Percentiles rank a stretch among this genome's conserved stretches.
Evolutionary conservation across 2,329 filamentous ascomycete genomes (phyloP).

Genomic region (Alternaria consortialis): DNA sequence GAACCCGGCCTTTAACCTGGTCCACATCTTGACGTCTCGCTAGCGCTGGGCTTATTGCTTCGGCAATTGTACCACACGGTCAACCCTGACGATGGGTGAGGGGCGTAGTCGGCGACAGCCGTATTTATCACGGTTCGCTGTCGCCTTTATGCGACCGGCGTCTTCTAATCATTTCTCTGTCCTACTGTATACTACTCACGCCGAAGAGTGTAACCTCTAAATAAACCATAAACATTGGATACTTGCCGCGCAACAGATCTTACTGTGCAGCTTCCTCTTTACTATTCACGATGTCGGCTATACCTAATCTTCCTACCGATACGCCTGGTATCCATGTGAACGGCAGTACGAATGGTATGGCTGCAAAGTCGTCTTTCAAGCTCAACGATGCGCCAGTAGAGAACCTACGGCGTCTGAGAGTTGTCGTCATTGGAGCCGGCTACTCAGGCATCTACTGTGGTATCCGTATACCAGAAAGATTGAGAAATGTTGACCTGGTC

Average conservation of each 20-base stretch:
- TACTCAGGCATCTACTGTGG: conserved; percentile 57
- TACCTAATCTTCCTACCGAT: conserved; percentile 40
- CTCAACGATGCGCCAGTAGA: conserved; percentile 54
- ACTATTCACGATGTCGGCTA: conserved; percentile 37
- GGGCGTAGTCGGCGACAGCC: conserved; percentile 1
- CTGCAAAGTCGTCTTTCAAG: conserved; percentile 27
- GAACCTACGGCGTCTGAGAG: conserved; percentile 53
- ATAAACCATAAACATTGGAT: conserved; percentile 19
- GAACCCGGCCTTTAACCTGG: conserved; percentile 5
- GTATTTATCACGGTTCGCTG: conserved; percentile 9
- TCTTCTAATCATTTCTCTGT: conserved; percentile 11
- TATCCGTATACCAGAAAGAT: conserved; percentile 55
- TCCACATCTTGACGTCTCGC: conserved; percentile 8
- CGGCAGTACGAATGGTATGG: conserved; percentile 15
- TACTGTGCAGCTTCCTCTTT: not conserved
- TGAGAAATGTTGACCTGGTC: conserved; percentile 52
- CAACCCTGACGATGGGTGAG: not conserved
- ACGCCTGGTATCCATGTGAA: conserved; percentile 21
- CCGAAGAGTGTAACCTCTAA: conserved; percentile 11
- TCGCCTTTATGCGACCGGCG: conserved; percentile 4
- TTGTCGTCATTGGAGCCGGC: conserved; percentile 57
- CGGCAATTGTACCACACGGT: conserved; percentile 25
- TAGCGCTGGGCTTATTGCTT: conserved; percentile 9
- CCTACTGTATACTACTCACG: conserved; percentile 22
- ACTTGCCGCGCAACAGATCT: not conserved